Base-by-base conservation (phyloP, 495 filamentous ascomycete species). In the Glarea lozoyensis region DNA sequence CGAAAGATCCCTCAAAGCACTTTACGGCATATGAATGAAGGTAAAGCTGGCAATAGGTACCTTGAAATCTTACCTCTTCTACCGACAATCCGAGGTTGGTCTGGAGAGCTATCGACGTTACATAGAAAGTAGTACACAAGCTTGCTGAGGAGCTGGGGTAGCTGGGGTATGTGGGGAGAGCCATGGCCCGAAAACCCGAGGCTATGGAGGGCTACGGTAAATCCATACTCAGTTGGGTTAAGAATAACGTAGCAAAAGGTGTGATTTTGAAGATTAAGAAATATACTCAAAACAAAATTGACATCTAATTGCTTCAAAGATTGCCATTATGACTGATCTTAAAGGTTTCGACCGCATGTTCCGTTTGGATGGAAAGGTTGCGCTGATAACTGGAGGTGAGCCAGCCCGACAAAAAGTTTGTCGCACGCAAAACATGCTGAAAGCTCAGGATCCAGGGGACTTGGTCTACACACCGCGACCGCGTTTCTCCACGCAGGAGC, bases 281-380 rank as follows among this genome's bases (percentile, higher is more conserved):
- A 7, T 7, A 29, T 7, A 7, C n/a, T 29, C 7, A 29, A n/a
- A 29, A 7, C n/a, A 7, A n/a, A 29, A 29, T 29, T 29, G 7
- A 34, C 17, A 7, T 34, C n/a, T 13, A 7, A 6, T 16, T 13
- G 17, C 17, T 34, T 11, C 5, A 13, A 4, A 6, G 5, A 34
- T 13, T 7, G n/a, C 39, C 25, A 40, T 9, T 18, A 48, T 48
- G 39, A 36, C 45, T 31, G 32, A 49, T n/a, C 34, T 67, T 25
- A 37, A 38, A 43, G 51, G 55, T 38, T 53, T 62, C 43, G 45
- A 58, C 40, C 23, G 47, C 29, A 56, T 63, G 45, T 67, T 65
- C 51, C 52, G 60, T 46, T 53, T 67, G 6, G 63, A 66, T 35
- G 63, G 63, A 27, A 67, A 67, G 49, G 60, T 64, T 3, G 64